Base-by-base conservation (phyloP, 345 rosid genomes). In the Ceriops decandra region DNA sequence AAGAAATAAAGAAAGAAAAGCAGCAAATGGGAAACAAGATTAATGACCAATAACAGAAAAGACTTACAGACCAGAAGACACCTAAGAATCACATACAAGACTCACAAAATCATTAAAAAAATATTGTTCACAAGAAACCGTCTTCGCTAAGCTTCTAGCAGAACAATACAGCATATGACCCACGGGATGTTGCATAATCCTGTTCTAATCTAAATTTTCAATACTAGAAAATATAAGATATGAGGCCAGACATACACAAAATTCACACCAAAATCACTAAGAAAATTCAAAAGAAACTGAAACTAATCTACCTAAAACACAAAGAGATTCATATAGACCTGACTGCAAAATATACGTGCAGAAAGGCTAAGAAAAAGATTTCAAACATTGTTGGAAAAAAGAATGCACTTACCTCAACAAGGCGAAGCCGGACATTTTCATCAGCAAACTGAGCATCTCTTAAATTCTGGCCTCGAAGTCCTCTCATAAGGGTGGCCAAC, bases 381-480 rank as follows among this genome's bases (percentile, higher is more conserved):
- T 21, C 32, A 69, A 21, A 31, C 2, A 17, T 26, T 1, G 7
- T 20, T 26, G 64, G 7, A 19, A 9, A 73, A n/a, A n/a, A 21
- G 28, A 62, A 22, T 31, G 42, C 2, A 42, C 16, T 52, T 79
- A 87, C 98, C 92, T 93, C 98, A 17, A 93, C 97, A 57, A 93
- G 89, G 60, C 91, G 87, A 64, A 93, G 91, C 78, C 80, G 80
- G 66, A 91, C 59, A 72, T 62, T 86, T 74, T 87, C 82, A 68
- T 88, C 98, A 5, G 98, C 97, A 64, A 93, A 91, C 65, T 83
- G 87, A 0, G 85, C 77, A 71, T 93, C 98, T 68, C 84, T 85
- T 73, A 93, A 68, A 72, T 91, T 93, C 79, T 89, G 98, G 42
- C 98, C 98, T 57, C 97, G 87, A 66, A 93, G 84, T 4, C 98